phyloP scores from a whole-genome alignment of 2,329 filamentous ascomycete genomes.

The Penicillium sp. region DNA sequence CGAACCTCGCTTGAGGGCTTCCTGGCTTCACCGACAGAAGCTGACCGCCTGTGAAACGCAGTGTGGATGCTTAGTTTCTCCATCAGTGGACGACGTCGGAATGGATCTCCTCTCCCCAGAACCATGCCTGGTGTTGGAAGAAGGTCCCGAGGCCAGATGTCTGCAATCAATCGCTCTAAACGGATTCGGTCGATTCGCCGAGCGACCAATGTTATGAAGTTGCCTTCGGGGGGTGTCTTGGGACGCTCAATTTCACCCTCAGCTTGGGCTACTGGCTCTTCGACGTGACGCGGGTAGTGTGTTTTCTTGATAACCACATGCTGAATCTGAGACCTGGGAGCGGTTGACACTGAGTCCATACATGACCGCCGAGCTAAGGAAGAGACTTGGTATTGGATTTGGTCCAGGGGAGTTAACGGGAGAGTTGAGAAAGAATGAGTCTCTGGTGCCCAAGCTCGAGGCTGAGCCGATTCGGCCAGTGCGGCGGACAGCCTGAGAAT shows the following conservation, averaged over 20 bases:
- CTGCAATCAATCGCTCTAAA: conserved; percentile 71
- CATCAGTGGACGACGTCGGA: conserved; percentile 78
- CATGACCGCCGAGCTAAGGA: conserved; percentile 61
- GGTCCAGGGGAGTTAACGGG: conserved; percentile 72
- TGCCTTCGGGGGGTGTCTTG: conserved; percentile 73
- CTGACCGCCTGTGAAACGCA: conserved; percentile 72
- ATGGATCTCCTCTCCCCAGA: conserved; percentile 66
- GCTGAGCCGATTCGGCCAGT: conserved; percentile 54
- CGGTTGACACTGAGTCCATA: conserved; percentile 75
- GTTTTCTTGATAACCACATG: conserved; percentile 90
- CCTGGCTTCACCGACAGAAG: conserved; percentile 51
- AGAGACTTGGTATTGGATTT: conserved; percentile 72
- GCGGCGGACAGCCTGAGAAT: conserved; percentile 57
- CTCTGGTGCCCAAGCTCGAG: conserved; percentile 33
- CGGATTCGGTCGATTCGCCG: conserved; percentile 73
- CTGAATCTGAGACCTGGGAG: conserved; percentile 68
- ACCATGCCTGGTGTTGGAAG: conserved; percentile 84
- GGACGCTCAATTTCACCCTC: conserved; percentile 70
- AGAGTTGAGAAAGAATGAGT: conserved; percentile 55
- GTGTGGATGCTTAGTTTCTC: conserved; percentile 80
- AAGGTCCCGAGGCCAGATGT: conserved; percentile 81
- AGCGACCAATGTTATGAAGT: conserved; percentile 71
- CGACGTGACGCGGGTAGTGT: conserved; percentile 62
- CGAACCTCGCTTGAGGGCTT: conserved; percentile 13
- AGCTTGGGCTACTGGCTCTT: conserved; percentile 46